Evolutionary conservation across 2,329 filamentous ascomycete species (phyloP), one percentile per base, ranked within the genome.

Genomic region (Colletotrichum graminicola): DNA sequence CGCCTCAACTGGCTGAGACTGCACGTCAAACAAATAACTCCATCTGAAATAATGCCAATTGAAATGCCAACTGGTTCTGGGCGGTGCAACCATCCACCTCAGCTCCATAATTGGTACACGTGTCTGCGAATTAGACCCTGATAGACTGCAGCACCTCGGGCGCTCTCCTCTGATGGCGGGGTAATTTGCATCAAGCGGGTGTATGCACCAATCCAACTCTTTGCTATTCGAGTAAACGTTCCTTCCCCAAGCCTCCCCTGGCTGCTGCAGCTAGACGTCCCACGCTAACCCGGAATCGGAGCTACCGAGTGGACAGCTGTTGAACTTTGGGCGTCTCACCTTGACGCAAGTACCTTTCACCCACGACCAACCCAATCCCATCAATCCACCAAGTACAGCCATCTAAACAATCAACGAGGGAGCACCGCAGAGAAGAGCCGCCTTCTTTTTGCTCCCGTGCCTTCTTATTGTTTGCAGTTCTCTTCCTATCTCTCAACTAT

Each of bases 241-340:
- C 34, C 26, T 45, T 29, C 52, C 47, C 65, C 54, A 54, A 26
- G 21, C 39, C 1, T 26, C 69, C 69, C 69, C 59, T 72, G 66
- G 36, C 68, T 51, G 18, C 36, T 45, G 36, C 59, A 62, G 52
- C 57, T 63, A 16, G 32, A 56, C 41, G 41, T 26, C 47, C 11
- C 7, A 36, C 67, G 59, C 74, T 74, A 75, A 68, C 49, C 73
- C 74, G 16, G 55, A 73, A 65, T 23, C 21, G 66, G 71, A 73
- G 71, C 73, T 74, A 54, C 43, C 73, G 76, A 78, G 74, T 71
- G 76, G 76, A 76, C 77, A 77, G 76, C 76, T 78, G 75, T 73
- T 71, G 73, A 64, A 72, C 59, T 69, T 63, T n/a, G 26, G 69
- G 52, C 64, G 55, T 72, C 66, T 71, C 62, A 60, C 66, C 56